Percentiles rank a stretch among this genome's conserved stretches.
Conservation (phyloP, 225 moss, liverwort and hornwort species). For the Takakia lepidozioides region DNA sequence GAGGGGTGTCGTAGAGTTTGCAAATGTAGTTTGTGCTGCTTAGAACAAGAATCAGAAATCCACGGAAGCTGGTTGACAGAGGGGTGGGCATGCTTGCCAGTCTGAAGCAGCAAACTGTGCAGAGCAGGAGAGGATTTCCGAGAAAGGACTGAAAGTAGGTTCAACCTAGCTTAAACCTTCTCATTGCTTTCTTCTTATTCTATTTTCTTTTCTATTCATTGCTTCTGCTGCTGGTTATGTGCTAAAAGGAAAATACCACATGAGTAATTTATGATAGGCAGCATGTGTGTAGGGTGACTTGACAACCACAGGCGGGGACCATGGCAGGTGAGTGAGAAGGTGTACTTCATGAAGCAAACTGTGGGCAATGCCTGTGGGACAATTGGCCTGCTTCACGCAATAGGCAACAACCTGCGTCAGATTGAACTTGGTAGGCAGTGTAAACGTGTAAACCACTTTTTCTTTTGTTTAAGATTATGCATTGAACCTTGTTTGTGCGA, state of each 20-base stretch:
- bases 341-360: slow-evolving; percentile 91
- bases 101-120: slow-evolving; percentile 56
- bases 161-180: background rate
- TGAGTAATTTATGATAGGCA: no score
- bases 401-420: slow-evolving; percentile 69
- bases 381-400: slow-evolving; percentile 83
- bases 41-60: no score
- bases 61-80: no score
- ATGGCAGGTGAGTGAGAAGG: slow-evolving; percentile 72
- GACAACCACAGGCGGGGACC: background rate
- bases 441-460: no score
- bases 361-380: slow-evolving; percentile 95
- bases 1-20: no score
- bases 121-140: slow-evolving; percentile 31
- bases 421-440: slow-evolving; percentile 65
- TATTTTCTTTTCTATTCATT: slow-evolving; percentile 9
- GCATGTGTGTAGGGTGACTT: no score
- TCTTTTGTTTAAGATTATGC: no score
- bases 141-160: slow-evolving; percentile 52
- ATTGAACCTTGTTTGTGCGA: background rate
- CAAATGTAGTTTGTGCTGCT: no score
- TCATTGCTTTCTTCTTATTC: background rate
- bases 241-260: no score
- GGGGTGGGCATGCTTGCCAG: slow-evolving; percentile 19
- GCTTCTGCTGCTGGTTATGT: no score